Percentiles rank a stretch among this genome's conserved stretches.
These are phyloP conservation scores for Saccharum hybrid DNA, from an alignment of 202 grass and related monocot species.

Conservation along the genomic window DNA sequence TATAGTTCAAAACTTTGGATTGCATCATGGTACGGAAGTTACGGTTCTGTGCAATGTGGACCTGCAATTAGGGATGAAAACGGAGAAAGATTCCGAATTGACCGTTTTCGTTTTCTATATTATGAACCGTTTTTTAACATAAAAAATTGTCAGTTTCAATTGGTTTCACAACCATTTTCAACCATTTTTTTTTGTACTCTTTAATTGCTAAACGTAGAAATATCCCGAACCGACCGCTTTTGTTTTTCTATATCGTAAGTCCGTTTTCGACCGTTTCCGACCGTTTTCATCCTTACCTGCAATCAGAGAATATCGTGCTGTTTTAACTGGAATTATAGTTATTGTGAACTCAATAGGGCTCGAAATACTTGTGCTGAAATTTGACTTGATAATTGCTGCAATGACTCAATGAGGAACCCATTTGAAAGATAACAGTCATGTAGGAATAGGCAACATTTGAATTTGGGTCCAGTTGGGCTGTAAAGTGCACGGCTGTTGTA, in stretches of 20 bases:
- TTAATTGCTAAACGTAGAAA: too few relatives aligned
- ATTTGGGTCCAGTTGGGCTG: neutral
- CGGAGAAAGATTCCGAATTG: too few relatives aligned
- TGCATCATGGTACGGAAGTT: neutral
- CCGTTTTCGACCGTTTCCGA: too few relatives aligned
- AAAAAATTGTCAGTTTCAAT: too few relatives aligned
- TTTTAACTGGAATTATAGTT: constrained; percentile 1
- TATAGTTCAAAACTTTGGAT: constrained; percentile 2
- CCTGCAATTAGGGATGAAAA: neutral
- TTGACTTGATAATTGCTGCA: neutral
- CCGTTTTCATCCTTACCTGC: neutral
- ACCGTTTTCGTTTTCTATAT: too few relatives aligned
- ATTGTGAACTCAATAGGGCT: neutral
- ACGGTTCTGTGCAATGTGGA: neutral
- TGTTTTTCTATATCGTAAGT: too few relatives aligned
- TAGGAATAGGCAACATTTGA: neutral
- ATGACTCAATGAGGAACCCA: neutral
- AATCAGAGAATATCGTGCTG: neutral
- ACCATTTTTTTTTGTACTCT: too few relatives aligned
- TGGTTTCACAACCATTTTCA: neutral
- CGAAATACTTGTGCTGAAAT: neutral
- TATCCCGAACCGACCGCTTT: too few relatives aligned
- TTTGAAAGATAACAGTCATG: neutral
- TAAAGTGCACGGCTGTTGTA: neutral
- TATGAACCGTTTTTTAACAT: too few relatives aligned